These are phyloP conservation scores for Neopestalotiopsis rosae DNA, from an alignment of 2,329 filamentous ascomycete genomes.

Conservation along the genomic window DNA sequence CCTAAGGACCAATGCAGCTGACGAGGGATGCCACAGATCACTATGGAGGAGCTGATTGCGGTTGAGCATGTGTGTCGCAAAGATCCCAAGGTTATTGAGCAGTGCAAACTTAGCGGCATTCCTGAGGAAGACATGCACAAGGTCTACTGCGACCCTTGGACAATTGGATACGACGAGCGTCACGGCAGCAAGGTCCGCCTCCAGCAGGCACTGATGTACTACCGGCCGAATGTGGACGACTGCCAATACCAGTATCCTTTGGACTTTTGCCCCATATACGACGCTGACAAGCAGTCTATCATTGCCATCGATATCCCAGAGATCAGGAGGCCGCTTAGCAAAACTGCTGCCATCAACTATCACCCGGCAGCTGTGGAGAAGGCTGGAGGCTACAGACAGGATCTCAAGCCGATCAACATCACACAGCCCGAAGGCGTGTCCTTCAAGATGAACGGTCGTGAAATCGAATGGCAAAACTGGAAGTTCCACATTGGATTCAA, in stretches of 20 bases:
- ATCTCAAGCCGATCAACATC: conserved; percentile 86
- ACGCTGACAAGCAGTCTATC: conserved; percentile 78
- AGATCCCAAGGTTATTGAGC: conserved; percentile 87
- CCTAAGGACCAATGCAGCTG: neutral
- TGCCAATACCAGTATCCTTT: conserved; percentile 90
- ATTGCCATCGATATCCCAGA: conserved; percentile 85
- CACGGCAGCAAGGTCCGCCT: conserved; percentile 80
- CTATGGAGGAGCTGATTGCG: conserved; percentile 84
- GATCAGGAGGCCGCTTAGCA: conserved; percentile 76
- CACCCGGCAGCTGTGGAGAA: conserved; percentile 74
- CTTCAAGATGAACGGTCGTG: conserved; percentile 76
- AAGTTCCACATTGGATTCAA: conserved; percentile 94
- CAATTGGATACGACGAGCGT: conserved; percentile 91
- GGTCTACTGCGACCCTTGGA: conserved; percentile 96
- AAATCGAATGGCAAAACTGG: conserved; percentile 91
- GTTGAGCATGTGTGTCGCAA: conserved; percentile 79
- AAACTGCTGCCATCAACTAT: conserved; percentile 78
- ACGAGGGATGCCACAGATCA: conserved; percentile 62
- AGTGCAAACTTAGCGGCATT: conserved; percentile 84
- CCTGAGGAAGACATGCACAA: conserved; percentile 87
- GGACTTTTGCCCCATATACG: conserved; percentile 93
- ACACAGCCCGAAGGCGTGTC: conserved; percentile 89
- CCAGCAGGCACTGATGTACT: conserved; percentile 96
- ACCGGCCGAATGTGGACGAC: conserved; percentile 82
- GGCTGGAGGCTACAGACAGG: conserved; percentile 75